A percentile compares a stretch with the other conserved stretches of the same genome.
phyloP scores from a whole-genome alignment of 2,329 filamentous ascomycete species.

The Colletotrichum spaethianum region DNA sequence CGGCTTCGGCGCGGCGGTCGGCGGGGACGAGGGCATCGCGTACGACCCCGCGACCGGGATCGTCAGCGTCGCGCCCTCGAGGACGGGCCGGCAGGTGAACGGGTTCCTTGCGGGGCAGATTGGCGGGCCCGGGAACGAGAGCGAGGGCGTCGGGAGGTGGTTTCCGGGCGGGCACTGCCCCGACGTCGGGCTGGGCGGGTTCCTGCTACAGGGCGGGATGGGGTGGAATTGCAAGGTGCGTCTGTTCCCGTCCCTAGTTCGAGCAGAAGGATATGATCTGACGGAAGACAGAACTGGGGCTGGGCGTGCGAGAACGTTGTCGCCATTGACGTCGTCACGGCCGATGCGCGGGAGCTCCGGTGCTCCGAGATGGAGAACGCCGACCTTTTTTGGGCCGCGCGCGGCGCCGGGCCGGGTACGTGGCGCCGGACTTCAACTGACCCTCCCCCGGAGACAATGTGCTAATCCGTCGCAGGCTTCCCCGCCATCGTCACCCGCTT shows the following conservation, averaged over 20 bases:
- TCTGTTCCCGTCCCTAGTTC: too few species aligned
- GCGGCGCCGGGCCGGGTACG: conserved; percentile 64
- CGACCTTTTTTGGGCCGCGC: conserved; percentile 71
- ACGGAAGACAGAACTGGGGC: conserved; percentile 62
- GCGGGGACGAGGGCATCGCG: conserved; percentile 49
- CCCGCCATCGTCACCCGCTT: conserved; percentile 67
- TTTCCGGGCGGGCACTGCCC: conserved; percentile 70
- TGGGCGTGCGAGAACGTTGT: conserved; percentile 69
- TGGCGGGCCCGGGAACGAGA: conserved; percentile 24
- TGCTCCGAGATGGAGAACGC: conserved; percentile 61
- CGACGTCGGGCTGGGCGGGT: conserved; percentile 70
- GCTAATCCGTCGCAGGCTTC: conserved; percentile 54
- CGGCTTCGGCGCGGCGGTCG: conserved; percentile 17
- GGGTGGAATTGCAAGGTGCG: conserved; percentile 68
- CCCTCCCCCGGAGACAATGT: background rate
- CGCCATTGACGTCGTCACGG: conserved; percentile 61
- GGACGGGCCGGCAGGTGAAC: conserved; percentile 62
- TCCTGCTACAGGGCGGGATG: conserved; percentile 70
- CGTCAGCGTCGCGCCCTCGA: conserved; percentile 60
- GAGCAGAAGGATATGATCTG: background rate
- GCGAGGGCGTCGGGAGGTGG: conserved; percentile 53
- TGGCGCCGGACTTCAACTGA: background rate
- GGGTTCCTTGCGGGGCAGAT: conserved; percentile 49
- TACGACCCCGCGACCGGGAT: conserved; percentile 56
- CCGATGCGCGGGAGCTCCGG: conserved; percentile 57